These are phyloP conservation scores for Lactifluus subvellereus DNA, from an alignment of 768 basidiomycete species.

Conservation along the genomic window DNA sequence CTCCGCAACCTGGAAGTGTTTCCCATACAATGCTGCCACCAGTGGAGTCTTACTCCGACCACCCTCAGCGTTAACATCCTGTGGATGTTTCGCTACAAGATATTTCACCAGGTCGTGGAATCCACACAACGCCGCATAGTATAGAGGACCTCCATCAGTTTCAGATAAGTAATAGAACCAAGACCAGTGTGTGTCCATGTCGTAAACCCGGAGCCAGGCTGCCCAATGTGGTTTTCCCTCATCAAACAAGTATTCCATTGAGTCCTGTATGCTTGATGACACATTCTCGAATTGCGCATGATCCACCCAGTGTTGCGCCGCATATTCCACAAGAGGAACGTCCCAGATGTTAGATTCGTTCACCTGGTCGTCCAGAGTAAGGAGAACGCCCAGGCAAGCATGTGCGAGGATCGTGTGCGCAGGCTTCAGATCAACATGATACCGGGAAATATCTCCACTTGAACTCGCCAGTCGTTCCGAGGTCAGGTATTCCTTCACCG, in stretches of 20 bases:
- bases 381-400: conserved; percentile 4
- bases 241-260: conserved; percentile 4
- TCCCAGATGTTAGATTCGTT: neutral
- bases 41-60: neutral
- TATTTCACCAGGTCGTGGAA: neutral
- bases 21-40: neutral
- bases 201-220: neutral
- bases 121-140: conserved; percentile 2
- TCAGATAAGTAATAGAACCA: fast-evolving
- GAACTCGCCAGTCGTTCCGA: neutral
- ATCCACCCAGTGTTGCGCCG: neutral
- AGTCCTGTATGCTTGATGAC: neutral
- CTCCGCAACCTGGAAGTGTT: neutral
- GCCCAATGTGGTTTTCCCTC: neutral
- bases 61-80: neutral
- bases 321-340: neutral
- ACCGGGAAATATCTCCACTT: neutral
- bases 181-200: neutral
- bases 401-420: conserved; percentile 9
- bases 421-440: neutral
- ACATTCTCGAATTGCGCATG: neutral
- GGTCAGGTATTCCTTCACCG: conserved; percentile 9
- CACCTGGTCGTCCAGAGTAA: neutral
- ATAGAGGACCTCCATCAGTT: neutral
- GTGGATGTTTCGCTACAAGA: neutral